phyloP scores from a whole-genome alignment of 2,329 filamentous ascomycete genomes.

The Ophiobolus disseminans region DNA sequence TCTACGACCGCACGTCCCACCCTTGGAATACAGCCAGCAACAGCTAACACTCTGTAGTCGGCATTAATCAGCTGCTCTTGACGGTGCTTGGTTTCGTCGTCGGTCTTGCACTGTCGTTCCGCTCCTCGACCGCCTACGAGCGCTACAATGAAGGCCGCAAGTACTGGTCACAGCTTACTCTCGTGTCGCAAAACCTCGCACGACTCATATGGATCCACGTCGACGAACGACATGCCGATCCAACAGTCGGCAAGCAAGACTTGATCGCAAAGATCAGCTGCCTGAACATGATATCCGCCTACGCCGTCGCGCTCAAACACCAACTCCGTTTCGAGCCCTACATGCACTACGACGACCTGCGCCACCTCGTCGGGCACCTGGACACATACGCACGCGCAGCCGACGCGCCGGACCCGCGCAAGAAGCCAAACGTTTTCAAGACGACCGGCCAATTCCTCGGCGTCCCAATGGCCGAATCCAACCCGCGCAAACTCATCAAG shows the following conservation, averaged over 20 bases:
- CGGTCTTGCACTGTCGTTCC: conserved; percentile 75
- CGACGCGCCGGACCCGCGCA: conserved; percentile 40
- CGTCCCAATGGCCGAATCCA: conserved; percentile 75
- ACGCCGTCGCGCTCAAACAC: conserved; percentile 79
- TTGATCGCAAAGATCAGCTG: conserved; percentile 68
- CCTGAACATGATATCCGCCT: conserved; percentile 79
- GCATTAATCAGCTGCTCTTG: conserved; percentile 70
- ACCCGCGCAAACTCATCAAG: conserved; percentile 79
- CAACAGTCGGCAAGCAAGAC: conserved; percentile 65
- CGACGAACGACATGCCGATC: conserved; percentile 61
- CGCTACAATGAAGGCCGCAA: conserved; percentile 66
- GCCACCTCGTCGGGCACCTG: conserved; percentile 72
- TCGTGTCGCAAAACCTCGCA: conserved; percentile 63
- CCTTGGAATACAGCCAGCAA: background rate
- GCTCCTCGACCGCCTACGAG: conserved; percentile 78
- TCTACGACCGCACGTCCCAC: conserved; percentile 39
- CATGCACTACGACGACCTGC: conserved; percentile 74
- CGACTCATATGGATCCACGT: conserved; percentile 89
- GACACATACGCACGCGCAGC: conserved; percentile 73
- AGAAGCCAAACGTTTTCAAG: conserved; percentile 57
- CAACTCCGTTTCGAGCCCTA: conserved; percentile 85
- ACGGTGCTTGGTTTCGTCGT: conserved; percentile 84
- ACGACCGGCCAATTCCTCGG: conserved; percentile 74
- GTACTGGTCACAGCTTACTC: conserved; percentile 66
- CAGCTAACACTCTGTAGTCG: conserved; percentile 48